Base-by-base conservation (phyloP, 2,329 filamentous ascomycete genomes). In the Cercospora sojina region DNA sequence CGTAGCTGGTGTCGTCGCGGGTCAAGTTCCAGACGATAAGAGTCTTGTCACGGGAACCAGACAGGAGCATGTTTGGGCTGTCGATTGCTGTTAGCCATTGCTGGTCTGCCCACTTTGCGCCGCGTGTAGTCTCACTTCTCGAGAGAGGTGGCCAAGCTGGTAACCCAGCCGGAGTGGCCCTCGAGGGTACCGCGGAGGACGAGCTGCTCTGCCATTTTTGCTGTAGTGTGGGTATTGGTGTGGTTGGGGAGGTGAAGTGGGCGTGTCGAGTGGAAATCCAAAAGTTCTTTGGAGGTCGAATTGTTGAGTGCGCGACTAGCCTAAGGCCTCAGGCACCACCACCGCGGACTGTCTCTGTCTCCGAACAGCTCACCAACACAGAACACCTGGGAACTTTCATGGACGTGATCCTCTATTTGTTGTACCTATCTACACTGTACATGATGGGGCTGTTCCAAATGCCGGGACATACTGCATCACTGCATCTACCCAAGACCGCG, bases 21-120 rank as follows among this genome's bases (percentile, higher is more conserved):
- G 95, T 98, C 80, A 99, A 88, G 89, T 97, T 97, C 95, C 95
- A 99, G 89, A 99, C 96, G 87, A 99, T 99, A 83, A 99, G 87
- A 77, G 91, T 92, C 91, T 98, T 97, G 89, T 99, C 95, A 86
- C 95, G 93, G 82, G 89, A 92, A 80, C 87, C 94, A 76, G 95
- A 99, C 79, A 99, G 90, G 82, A 99, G 93, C 94, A 99, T 98
- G 89, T 99, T 98, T 81, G 95, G 95, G 91, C 92, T 89, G 79
- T 32, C 31, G 61, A 59, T 25, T 20, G 23, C 55, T 63, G 58
- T 67, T 49, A 67, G 56, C 65, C 23, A 55, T 18, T n/a, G 59
- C 59, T 59, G 32, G 43, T 47, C 43, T 66, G 66, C 59, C 56
- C 71, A 64, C 81, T 90, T 90, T 65, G 64, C 35, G 49, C 38